Evolutionary conservation across 768 basidiomycete genomes (phyloP).

Genomic region (Cyclocybe cylindracea): DNA sequence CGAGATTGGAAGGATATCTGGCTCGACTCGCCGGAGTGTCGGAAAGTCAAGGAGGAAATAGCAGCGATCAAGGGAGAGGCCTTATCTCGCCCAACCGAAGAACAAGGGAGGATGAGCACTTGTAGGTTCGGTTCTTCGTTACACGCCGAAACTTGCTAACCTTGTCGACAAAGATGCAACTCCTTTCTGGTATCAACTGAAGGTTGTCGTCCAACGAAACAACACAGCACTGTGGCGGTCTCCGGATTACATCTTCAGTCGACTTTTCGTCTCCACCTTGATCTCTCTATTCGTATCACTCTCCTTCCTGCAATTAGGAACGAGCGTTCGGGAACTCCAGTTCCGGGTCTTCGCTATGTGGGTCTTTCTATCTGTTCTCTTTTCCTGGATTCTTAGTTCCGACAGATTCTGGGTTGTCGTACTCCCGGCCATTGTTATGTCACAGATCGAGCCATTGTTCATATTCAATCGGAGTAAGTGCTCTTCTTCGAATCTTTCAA

Average conservation of each 20-base stretch:
- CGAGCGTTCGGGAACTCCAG: slow-evolving; percentile 65
- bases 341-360: slow-evolving; percentile 82
- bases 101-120: slow-evolving; percentile 42
- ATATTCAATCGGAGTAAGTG: slow-evolving; percentile 60
- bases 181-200: slow-evolving; percentile 73
- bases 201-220: slow-evolving; percentile 65
- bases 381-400: background rate
- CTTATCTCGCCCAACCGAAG: slow-evolving; percentile 40
- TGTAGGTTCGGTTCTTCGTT: slow-evolving; percentile 36
- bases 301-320: slow-evolving; percentile 76
- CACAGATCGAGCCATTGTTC: slow-evolving; percentile 83
- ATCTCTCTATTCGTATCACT: slow-evolving; percentile 74
- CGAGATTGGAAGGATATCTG: slow-evolving; percentile 89
- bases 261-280: slow-evolving; percentile 74
- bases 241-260: slow-evolving; percentile 83
- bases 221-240: slow-evolving; percentile 78
- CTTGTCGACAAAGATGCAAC: slow-evolving; percentile 58
- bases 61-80: slow-evolving; percentile 46
- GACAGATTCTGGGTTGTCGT: slow-evolving; percentile 66
- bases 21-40: slow-evolving; percentile 68
- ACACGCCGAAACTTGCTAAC: background rate
- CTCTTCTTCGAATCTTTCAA: slow-evolving; percentile 4
- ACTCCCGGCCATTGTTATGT: slow-evolving; percentile 74
- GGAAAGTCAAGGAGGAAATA: slow-evolving; percentile 43
- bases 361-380: slow-evolving; percentile 19